Conservation (phyloP, 2,329 filamentous ascomycete species). For the Tolypocladium ophioglossoides region DNA sequence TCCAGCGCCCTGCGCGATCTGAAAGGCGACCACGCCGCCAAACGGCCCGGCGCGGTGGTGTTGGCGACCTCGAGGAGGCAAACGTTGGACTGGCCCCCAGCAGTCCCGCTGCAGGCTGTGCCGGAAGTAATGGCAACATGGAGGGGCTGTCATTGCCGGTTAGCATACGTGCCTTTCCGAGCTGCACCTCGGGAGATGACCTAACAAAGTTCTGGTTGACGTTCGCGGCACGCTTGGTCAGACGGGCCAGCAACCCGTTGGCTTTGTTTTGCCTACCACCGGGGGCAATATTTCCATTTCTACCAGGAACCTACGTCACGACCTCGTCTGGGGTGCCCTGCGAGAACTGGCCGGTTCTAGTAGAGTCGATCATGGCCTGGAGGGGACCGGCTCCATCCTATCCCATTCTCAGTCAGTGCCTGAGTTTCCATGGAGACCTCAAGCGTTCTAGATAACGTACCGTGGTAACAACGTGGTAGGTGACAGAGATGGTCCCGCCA, state of each 20-base stretch:
- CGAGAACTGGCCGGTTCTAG: slow-evolving; percentile 23
- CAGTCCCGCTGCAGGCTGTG: slow-evolving; percentile 25
- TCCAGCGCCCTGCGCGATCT: slow-evolving; percentile 16
- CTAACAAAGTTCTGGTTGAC: slow-evolving; percentile 16
- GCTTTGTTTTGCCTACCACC: background rate
- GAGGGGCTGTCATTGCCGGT: slow-evolving; percentile 13
- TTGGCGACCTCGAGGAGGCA: slow-evolving; percentile 34
- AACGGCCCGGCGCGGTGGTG: slow-evolving; percentile 28
- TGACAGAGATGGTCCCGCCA: slow-evolving; percentile 22
- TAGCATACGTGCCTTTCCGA: background rate
- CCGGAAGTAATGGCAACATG: slow-evolving; percentile 25
- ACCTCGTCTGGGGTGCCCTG: slow-evolving; percentile 15
- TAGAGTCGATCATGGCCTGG: slow-evolving; percentile 25
- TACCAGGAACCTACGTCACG: slow-evolving; percentile 25
- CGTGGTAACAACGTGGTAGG: slow-evolving; percentile 28
- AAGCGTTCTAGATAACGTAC: slow-evolving; percentile 5
- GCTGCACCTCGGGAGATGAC: background rate
- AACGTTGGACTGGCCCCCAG: slow-evolving; percentile 21
- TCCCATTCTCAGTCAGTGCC: background rate
- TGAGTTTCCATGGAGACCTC: background rate
- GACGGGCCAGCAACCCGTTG: background rate
- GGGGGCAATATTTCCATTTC: slow-evolving; percentile 20
- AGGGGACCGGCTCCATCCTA: slow-evolving; percentile 27
- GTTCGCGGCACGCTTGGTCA: slow-evolving; percentile 18
- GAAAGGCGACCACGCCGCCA: slow-evolving; percentile 28